These are phyloP conservation scores for Trichosanthes truncata DNA, from an alignment of 306 rosid genomes.

Conservation along the genomic window DNA sequence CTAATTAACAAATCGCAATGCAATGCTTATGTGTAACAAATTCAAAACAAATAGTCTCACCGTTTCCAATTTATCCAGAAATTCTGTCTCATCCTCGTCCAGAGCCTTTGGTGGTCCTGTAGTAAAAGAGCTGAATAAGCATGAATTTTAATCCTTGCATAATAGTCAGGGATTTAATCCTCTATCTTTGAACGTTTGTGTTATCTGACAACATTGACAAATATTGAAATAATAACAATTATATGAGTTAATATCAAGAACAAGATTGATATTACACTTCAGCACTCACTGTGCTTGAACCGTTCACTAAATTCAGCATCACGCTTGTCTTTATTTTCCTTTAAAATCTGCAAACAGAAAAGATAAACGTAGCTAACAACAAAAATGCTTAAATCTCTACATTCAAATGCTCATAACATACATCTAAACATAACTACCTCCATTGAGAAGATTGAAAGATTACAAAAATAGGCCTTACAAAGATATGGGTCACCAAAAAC, in stretches of 20 bases:
- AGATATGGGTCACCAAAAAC: background rate
- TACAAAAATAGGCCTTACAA: background rate
- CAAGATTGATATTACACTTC: slow-evolving; percentile 9
- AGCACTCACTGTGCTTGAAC: slow-evolving; percentile 83
- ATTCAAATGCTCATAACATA: background rate
- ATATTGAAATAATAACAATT: background rate
- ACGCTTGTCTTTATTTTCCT: slow-evolving; percentile 80
- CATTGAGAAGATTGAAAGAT: background rate
- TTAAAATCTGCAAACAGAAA: slow-evolving; percentile 44
- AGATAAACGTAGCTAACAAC: background rate
- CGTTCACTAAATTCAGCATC: slow-evolving; percentile 91
- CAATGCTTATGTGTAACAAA: background rate
- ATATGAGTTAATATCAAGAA: background rate
- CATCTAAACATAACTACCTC: background rate
- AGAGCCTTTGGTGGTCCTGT: slow-evolving; percentile 96
- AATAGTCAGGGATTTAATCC: background rate
- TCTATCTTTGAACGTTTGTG: background rate
- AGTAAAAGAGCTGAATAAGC: background rate
- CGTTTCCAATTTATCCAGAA: slow-evolving; percentile 62
- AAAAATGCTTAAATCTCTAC: background rate
- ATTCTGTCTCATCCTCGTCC: slow-evolving; percentile 92
- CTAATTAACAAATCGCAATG: background rate
- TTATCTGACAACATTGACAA: background rate
- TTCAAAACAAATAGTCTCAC: slow-evolving; percentile 26
- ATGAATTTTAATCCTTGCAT: background rate